A percentile compares a stretch with the other conserved stretches of the same genome.
Evolutionary conservation across 331 rosid species (phyloP).

Genomic region (Arachis monticola): DNA sequence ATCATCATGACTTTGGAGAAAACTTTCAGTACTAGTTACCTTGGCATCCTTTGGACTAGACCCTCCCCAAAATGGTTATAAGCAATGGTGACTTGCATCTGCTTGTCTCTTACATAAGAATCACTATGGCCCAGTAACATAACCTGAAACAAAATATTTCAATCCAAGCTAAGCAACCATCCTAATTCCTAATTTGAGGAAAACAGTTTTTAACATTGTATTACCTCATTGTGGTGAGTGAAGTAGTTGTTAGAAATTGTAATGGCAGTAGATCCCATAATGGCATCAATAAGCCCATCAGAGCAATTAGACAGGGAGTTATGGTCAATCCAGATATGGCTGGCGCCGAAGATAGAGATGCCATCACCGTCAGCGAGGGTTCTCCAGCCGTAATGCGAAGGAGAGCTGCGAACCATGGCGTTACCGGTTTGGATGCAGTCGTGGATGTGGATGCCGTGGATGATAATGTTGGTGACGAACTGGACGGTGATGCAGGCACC

Average conservation of each 20-base stretch:
- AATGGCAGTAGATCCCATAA: conserved; percentile 92
- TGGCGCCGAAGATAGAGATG: conserved; percentile 79
- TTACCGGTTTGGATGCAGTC: conserved; percentile 90
- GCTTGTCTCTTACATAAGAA: conserved; percentile 79
- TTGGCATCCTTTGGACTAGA: conserved; percentile 96
- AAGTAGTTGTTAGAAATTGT: conserved; percentile 92
- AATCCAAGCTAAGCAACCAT: neutral
- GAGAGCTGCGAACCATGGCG: conserved; percentile 96
- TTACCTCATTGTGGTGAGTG: conserved; percentile 91
- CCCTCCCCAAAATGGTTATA: conserved; percentile 99
- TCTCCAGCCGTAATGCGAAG: conserved; percentile 93
- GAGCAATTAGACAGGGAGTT: conserved; percentile 85
- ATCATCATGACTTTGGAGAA: neutral
- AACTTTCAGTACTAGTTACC: conserved; percentile 50
- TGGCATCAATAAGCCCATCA: conserved; percentile 92
- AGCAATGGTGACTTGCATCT: conserved; percentile 98
- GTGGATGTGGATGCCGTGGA: conserved; percentile 86
- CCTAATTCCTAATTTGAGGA: neutral
- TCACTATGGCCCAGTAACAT: conserved; percentile 95
- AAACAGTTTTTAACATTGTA: neutral
- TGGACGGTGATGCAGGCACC: conserved; percentile 94
- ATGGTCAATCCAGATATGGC: conserved; percentile 94
- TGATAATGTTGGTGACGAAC: conserved; percentile 79
- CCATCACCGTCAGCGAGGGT: conserved; percentile 93
- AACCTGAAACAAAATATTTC: conserved; percentile 54